These are phyloP conservation scores for Macroventuria anomochaeta DNA, from an alignment of 2,329 filamentous ascomycete genomes.

Conservation along the genomic window DNA sequence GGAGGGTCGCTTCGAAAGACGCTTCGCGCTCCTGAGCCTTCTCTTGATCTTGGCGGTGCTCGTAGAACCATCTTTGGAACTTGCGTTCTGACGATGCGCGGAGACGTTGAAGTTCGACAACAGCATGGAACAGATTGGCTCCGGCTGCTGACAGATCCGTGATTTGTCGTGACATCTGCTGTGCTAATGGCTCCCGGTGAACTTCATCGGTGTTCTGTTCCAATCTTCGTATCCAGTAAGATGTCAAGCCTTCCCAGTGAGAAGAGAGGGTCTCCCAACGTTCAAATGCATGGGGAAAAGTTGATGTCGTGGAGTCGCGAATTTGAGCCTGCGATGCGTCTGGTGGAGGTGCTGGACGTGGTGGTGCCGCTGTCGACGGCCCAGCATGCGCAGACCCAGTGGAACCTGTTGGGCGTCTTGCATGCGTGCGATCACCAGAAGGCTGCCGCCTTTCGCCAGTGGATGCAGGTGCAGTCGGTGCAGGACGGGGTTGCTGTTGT, in stretches of 20 bases:
- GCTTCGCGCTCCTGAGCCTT: slow-evolving; percentile 81
- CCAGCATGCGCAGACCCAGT: slow-evolving; percentile 42
- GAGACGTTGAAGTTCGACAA: slow-evolving; percentile 92
- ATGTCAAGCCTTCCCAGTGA: slow-evolving; percentile 96
- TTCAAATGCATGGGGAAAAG: slow-evolving; percentile 96
- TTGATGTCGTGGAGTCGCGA: slow-evolving; percentile 59
- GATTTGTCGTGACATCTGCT: slow-evolving; percentile 91
- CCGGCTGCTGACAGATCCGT: slow-evolving; percentile 97
- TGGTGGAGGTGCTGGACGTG: slow-evolving; percentile 30
- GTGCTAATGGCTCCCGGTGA: slow-evolving; percentile 78
- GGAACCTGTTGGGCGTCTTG: slow-evolving; percentile 37
- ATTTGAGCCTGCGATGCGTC: slow-evolving; percentile 35
- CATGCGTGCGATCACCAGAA: slow-evolving; percentile 36
- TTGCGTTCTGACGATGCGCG: slow-evolving; percentile 95
- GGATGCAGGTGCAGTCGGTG: slow-evolving; percentile 27
- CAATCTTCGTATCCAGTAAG: slow-evolving; percentile 93
- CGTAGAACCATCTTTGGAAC: slow-evolving; percentile 98
- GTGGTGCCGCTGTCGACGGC: slow-evolving; percentile 31
- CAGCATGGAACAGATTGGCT: slow-evolving; percentile 95
- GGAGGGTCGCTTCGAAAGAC: slow-evolving; percentile 76
- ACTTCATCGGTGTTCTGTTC: slow-evolving; percentile 90
- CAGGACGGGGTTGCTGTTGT: slow-evolving; percentile 46
- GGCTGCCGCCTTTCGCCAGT: slow-evolving; percentile 40
- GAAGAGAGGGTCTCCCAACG: slow-evolving; percentile 96
- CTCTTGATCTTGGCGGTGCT: slow-evolving; percentile 88